These are phyloP conservation scores for Dothiorella sarmentorum DNA, from an alignment of 2,329 filamentous ascomycete species.

Conservation along the genomic window DNA sequence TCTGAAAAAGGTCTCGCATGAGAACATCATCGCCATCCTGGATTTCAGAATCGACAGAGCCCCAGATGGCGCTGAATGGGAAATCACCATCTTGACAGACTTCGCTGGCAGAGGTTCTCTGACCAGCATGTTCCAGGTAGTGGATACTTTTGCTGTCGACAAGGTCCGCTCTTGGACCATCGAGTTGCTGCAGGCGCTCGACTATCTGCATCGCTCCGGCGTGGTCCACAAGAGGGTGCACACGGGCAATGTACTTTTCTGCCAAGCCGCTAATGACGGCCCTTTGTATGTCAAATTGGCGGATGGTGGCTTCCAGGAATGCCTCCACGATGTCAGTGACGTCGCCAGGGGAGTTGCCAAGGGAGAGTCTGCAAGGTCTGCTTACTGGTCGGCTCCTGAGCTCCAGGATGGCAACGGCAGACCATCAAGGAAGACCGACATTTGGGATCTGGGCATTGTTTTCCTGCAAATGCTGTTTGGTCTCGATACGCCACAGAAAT, in stretches of 20 bases:
- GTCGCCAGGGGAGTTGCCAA: slow-evolving; percentile 50
- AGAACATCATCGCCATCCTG: slow-evolving; percentile 73
- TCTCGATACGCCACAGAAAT: slow-evolving; percentile 68
- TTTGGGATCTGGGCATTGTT: slow-evolving; percentile 92
- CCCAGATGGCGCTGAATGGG: slow-evolving; percentile 54
- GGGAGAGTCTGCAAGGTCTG: slow-evolving; percentile 64
- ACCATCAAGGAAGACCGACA: slow-evolving; percentile 72
- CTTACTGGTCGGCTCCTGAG: slow-evolving; percentile 82
- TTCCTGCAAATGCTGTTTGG: slow-evolving; percentile 95
- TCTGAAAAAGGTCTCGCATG: slow-evolving; percentile 70
- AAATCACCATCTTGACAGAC: slow-evolving; percentile 70
- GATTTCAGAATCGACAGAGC: slow-evolving; percentile 70
- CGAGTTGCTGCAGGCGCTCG: slow-evolving; percentile 82
- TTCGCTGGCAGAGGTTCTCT: slow-evolving; percentile 80
- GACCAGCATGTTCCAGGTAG: slow-evolving; percentile 74
- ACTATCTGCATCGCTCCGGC: slow-evolving; percentile 81
- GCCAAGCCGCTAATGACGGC: slow-evolving; percentile 64
- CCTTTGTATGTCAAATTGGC: slow-evolving; percentile 68
- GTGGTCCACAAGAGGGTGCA: slow-evolving; percentile 83
- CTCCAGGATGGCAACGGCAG: slow-evolving; percentile 54
- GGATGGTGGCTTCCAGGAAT: slow-evolving; percentile 68
- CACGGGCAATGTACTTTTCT: slow-evolving; percentile 73
- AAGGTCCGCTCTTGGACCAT: slow-evolving; percentile 88
- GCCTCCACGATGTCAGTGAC: slow-evolving; percentile 61
- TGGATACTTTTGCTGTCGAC: slow-evolving; percentile 68